phyloP scores from a whole-genome alignment of 108 stramenopile species.

The Cyclotella atomus region DNA sequence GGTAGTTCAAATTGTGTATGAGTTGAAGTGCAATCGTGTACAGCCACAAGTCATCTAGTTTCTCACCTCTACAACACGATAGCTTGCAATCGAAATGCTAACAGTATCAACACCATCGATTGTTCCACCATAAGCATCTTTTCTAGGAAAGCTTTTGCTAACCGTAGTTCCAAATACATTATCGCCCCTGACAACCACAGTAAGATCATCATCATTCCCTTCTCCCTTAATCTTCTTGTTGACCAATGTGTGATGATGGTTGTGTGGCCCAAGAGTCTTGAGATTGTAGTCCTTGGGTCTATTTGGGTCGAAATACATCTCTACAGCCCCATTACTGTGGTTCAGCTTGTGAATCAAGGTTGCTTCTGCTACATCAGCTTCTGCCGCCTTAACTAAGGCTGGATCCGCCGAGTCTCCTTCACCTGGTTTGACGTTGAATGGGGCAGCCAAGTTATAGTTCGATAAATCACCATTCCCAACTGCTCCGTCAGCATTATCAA shows the following conservation, averaged over 20 bases:
- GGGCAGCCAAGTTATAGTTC: constrained; percentile 51
- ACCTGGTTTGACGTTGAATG: constrained; percentile 49
- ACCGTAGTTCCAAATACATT: constrained; percentile 92
- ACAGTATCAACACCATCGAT: constrained; percentile 74
- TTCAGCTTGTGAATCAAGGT: constrained; percentile 60
- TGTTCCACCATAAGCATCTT: constrained; percentile 57
- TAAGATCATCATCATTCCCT: constrained; percentile 63
- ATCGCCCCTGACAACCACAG: constrained; percentile 70
- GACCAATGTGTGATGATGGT: constrained; percentile 49
- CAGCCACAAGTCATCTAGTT: neutral
- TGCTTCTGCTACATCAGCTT: constrained; percentile 69
- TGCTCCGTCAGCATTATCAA: constrained; percentile 51
- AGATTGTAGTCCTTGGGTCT: constrained; percentile 51
- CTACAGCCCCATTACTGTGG: constrained; percentile 38
- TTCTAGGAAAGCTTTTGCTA: constrained; percentile 75
- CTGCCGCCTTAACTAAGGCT: constrained; percentile 43
- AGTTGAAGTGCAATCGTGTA: neutral
- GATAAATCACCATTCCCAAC: constrained; percentile 24
- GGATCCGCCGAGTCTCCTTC: constrained; percentile 41
- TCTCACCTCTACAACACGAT: constrained; percentile 85
- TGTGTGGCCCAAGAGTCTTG: constrained; percentile 49
- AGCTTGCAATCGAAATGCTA: constrained; percentile 85
- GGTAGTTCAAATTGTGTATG: neutral
- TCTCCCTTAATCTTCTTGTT: constrained; percentile 57
- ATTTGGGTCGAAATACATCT: constrained; percentile 55